Evolutionary conservation across 176 grass and related monocot species (phyloP), one percentile per base, ranked within the genome.

Genomic region (Raddia guianensis): DNA sequence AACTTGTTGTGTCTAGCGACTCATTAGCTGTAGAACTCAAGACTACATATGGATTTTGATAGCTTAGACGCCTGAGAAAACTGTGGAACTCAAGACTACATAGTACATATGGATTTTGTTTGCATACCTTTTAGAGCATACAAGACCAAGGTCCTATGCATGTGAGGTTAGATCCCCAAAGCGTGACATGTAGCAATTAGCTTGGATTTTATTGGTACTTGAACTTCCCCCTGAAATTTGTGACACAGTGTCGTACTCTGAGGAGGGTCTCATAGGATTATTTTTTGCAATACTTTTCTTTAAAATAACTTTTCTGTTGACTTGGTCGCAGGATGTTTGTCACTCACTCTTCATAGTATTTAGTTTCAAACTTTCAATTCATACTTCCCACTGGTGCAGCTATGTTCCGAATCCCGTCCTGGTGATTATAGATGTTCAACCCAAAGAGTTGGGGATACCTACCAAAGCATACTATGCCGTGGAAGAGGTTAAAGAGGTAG

Each of bases 351-450:
- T 75, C 58, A 0, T 53, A 57, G 20, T 49, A 43, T 37, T 60
- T 76, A 40, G 49, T 68, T 73, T 54, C 4, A 56, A 5, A 40
- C 49, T 68, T 73, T 54, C 4, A 56, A 5, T 27, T 46, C 6
- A 55, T 63, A 1, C 7, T 72, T 70, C 62, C 50, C 53, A 66
- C 62, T 72, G 70, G 70, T 79, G 56, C 79, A 95, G 90, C 67
- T 98, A 98, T 77, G 96, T 99, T 87, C 86, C 83, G 19, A 99
- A 99, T 74, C 90, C 92, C 47, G 90, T 99, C 11, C 84, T 99
- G 76, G 96, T 99, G 86, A 99, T 99, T 79, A 99, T 99, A 45
- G 96, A 99, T 82, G 96, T 99, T 47, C 90, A 95, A 85, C 96
- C 96, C 54, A 93, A 93, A 78, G 96, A 99, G 76, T 68, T 99